Conservation (phyloP, 2,329 filamentous ascomycete genomes). For the Fusarium sacchari region DNA sequence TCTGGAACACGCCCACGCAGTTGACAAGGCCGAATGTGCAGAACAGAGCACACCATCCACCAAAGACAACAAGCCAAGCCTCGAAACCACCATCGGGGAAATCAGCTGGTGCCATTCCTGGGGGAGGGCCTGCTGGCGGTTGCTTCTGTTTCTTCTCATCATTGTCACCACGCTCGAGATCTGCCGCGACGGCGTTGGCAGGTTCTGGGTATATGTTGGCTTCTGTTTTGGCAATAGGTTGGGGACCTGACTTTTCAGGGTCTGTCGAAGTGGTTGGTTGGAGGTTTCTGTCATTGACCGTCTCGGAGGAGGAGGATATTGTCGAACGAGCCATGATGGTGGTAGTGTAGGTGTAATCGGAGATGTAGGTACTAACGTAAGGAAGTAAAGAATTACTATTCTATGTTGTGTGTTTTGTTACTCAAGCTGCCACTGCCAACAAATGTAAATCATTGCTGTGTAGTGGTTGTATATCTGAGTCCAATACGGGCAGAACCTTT, state of each 20-base stretch:
- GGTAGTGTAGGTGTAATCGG: neutral
- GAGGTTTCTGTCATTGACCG: constrained; percentile 35
- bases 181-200: constrained; percentile 42
- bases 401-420: neutral
- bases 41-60: constrained; percentile 56
- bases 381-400: neutral
- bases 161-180: constrained; percentile 37
- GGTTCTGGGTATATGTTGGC: constrained; percentile 43
- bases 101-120: constrained; percentile 56
- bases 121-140: constrained; percentile 38
- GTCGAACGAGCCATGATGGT: constrained; percentile 39
- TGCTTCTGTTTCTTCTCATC: constrained; percentile 28
- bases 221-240: constrained; percentile 20
- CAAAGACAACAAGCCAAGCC: constrained; percentile 67
- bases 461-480: neutral
- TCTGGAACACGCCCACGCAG: constrained; percentile 65
- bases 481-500: neutral
- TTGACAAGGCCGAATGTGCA: constrained; percentile 58
- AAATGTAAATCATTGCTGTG: neutral
- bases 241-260: constrained; percentile 17
- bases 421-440: neutral
- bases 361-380: neutral
- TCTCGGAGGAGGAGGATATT: constrained; percentile 42
- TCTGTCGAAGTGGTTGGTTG: constrained; percentile 9
- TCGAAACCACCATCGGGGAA: constrained; percentile 68